Base-by-base conservation (phyloP, 2,329 filamentous ascomycete species). In the Ophiosphaerella herpotricha region DNA sequence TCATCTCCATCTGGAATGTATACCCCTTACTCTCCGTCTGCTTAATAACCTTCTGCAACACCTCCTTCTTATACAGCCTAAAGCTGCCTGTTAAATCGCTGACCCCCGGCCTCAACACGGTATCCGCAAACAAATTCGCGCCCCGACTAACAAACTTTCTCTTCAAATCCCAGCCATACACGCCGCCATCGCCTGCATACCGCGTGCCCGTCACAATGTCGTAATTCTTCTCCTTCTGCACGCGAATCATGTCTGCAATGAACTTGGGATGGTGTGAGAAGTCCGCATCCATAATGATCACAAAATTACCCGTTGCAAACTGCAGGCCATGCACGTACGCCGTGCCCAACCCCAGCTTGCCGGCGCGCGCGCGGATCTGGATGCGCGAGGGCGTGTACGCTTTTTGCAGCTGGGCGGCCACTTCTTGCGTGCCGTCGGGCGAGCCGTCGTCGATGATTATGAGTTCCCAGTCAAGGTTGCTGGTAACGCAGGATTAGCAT, bases 241-340 rank as follows among this genome's bases (percentile, higher is more conserved):
- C 83, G 52, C 82, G 83, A 67, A 99, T 90, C 91, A 99, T 97
- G 71, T 87, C 82, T 46, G 92, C 87, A 76, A 99, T 96, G 84
- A 97, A 99, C 79, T 97, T 99, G 71, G 94, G 94, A 81, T 99
- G 94, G 80, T 99, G 94, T 65, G 86, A 91, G 83, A 99, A 99
- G 78, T 99, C 94, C 77, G 95, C 94, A 80, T 99, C 94, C 94
- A 99, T 99, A 83, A 99, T 99, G 81, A 99, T 90, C 72, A 99
- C 90, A 71, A 86, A 97, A 83, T 95, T 97, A 67, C 94, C 94
- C 18, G 86, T 91, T 21, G 83, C 88, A 72, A 89, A 97, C 74
- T 96, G 85, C 53, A 99, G 82, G 44, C 93, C 93, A 76, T 97
- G 92, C 34, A 97, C 90, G 78, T 97, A 97, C 41, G 93, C 93